These are phyloP conservation scores for Aspergillus pseudoviridinutans DNA, from an alignment of 2,329 filamentous ascomycete genomes.

Conservation along the genomic window DNA sequence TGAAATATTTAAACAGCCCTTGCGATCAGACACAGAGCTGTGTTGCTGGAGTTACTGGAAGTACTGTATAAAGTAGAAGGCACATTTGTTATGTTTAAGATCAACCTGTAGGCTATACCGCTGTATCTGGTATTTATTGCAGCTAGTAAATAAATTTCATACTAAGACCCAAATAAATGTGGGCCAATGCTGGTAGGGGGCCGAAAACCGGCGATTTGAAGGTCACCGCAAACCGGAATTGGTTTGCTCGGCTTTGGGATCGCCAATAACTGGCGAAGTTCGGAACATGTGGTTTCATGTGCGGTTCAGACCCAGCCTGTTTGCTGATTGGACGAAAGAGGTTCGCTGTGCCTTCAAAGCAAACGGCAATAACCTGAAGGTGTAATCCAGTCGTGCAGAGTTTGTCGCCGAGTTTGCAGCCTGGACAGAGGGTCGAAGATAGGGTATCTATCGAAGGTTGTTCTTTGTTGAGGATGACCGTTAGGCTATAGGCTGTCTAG, in stretches of 20 bases:
- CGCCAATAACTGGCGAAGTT: conserved; percentile 22
- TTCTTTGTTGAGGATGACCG: not conserved
- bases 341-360: conserved; percentile 1
- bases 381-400: not conserved
- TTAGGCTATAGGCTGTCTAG: conserved; percentile 13
- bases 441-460: not conserved
- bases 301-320: conserved; percentile 5
- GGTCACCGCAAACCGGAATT: conserved; percentile 26
- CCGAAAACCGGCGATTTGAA: conserved; percentile 28
- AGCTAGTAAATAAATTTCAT: conserved; percentile 29
- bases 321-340: conserved; percentile 16
- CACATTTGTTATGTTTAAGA: conserved; percentile 1
- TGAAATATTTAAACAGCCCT: conserved; percentile 46
- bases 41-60: not conserved
- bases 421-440: not conserved
- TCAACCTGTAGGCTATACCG: conserved; percentile 10
- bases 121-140: conserved; percentile 16
- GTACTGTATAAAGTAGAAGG: not conserved
- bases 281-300: conserved; percentile 26
- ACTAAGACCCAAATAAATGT: conserved; percentile 16
- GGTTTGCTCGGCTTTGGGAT: conserved; percentile 11
- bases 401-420: not conserved
- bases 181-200: conserved; percentile 12
- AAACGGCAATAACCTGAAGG: conserved; percentile 12
- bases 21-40: conserved; percentile 8